These are phyloP conservation scores for Xylaria cubensis DNA, from an alignment of 495 filamentous ascomycete genomes.

Conservation along the genomic window DNA sequence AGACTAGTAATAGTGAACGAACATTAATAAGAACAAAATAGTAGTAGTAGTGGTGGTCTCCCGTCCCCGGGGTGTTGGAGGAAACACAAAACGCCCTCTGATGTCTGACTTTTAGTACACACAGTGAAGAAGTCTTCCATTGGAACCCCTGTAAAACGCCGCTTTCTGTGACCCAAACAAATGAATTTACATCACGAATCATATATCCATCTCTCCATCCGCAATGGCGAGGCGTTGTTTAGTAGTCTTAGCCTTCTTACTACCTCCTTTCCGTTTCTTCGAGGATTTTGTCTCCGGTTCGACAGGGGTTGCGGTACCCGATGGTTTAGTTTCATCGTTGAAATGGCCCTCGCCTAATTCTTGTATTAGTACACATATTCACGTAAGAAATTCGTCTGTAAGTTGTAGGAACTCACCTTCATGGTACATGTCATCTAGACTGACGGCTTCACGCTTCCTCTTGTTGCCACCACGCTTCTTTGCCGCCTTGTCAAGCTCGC, in stretches of 20 bases:
- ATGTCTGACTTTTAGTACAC: constrained; percentile 30
- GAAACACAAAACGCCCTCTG: constrained; percentile 27
- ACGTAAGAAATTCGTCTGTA: background rate
- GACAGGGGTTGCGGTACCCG: constrained; percentile 82
- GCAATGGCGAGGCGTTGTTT: constrained; percentile 89
- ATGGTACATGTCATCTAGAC: constrained; percentile 96
- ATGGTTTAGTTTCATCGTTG: constrained; percentile 82
- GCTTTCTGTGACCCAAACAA: constrained; percentile 21
- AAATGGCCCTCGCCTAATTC: constrained; percentile 87
- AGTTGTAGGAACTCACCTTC: constrained; percentile 71
- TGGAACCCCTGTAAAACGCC: constrained; percentile 12
- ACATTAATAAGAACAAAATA: background rate
- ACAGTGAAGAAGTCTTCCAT: constrained; percentile 21
- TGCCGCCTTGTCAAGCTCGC: constrained; percentile 68
- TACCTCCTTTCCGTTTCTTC: constrained; percentile 62
- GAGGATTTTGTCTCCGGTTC: constrained; percentile 51
- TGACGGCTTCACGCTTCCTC: constrained; percentile 61
- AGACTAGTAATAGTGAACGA: background rate
- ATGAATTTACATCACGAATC: constrained; percentile 31
- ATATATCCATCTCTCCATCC: constrained; percentile 68
- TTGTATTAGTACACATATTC: constrained; percentile 29
- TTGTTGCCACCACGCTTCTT: constrained; percentile 66
- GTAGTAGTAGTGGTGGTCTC: background rate
- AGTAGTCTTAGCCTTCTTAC: constrained; percentile 89
- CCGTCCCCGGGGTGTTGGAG: background rate